These are phyloP conservation scores for Pseudozyma sp. DNA, from an alignment of 1,284 basidiomycete species.

Conservation along the genomic window DNA sequence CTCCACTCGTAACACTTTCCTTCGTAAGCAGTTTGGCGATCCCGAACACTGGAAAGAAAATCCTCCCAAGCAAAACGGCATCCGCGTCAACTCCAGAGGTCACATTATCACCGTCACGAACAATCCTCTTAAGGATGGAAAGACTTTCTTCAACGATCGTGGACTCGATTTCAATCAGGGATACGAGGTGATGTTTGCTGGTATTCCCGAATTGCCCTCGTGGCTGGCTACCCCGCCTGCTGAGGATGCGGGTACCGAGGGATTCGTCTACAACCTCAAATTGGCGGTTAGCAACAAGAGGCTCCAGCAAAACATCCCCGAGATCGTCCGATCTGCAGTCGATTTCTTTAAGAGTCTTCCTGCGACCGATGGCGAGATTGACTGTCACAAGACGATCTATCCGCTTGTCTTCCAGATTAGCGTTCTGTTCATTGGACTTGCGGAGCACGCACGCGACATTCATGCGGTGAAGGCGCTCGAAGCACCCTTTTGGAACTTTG, in stretches of 20 bases:
- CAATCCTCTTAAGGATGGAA: conserved; percentile 32
- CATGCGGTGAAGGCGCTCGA: conserved; percentile 35
- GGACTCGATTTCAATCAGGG: conserved; percentile 41
- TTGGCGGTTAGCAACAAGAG: conserved; percentile 18
- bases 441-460: conserved; percentile 38
- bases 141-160: conserved; percentile 55
- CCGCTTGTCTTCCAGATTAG: conserved; percentile 54
- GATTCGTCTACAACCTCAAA: conserved; percentile 43
- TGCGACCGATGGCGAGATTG: conserved; percentile 22
- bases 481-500: conserved; percentile 47
- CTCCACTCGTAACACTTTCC: conserved; percentile 43
- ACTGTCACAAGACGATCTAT: conserved; percentile 46
- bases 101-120: conserved; percentile 47
- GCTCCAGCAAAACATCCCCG: conserved; percentile 24
- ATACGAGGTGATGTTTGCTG: conserved; percentile 50
- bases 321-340: conserved; percentile 29
- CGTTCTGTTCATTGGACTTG: conserved; percentile 36
- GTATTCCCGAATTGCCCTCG: conserved; percentile 37
- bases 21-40: conserved; percentile 44
- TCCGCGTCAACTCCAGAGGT: conserved; percentile 34
- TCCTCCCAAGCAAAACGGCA: conserved; percentile 25
- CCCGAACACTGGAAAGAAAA: conserved; percentile 31
- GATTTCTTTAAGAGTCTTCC: conserved; percentile 24
- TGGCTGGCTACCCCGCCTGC: conserved; percentile 26
- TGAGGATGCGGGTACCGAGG: conserved; percentile 28